Evolutionary conservation across 345 rosid species (phyloP).

Genomic region (Moricandia arvensis): DNA sequence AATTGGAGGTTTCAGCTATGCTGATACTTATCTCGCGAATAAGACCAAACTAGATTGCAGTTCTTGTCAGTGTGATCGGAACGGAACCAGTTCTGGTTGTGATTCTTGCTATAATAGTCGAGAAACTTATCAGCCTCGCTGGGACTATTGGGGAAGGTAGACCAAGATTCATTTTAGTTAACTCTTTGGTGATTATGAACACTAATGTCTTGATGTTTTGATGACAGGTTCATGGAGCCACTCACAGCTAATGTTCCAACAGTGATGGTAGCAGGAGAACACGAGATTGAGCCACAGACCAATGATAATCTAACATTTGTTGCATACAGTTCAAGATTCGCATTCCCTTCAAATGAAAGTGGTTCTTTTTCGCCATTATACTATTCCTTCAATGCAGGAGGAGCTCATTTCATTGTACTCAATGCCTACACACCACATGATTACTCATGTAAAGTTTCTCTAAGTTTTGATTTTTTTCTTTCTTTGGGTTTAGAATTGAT

Average conservation of each 20-base stretch:
- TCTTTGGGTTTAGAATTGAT: neutral
- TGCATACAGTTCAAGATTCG: constrained; percentile 74
- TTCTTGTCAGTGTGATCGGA: constrained; percentile 34
- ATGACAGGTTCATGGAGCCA: constrained; percentile 71
- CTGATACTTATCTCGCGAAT: constrained; percentile 66
- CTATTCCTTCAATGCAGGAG: constrained; percentile 85
- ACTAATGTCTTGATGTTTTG: neutral
- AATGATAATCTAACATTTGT: constrained; percentile 52
- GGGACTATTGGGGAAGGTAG: constrained; percentile 98
- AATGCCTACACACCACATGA: constrained; percentile 53
- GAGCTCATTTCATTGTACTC: constrained; percentile 77
- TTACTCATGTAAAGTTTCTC: constrained; percentile 50
- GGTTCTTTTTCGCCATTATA: constrained; percentile 63
- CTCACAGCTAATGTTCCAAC: constrained; percentile 65
- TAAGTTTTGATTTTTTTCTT: neutral
- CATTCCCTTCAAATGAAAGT: constrained; percentile 66
- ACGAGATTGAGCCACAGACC: constrained; percentile 59
- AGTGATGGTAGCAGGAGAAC: constrained; percentile 78
- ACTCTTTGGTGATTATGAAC: too few relatives aligned
- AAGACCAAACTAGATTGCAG: constrained; percentile 57
- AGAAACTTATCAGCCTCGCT: constrained; percentile 89
- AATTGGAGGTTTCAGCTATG: constrained; percentile 78
- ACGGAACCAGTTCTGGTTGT: constrained; percentile 12
- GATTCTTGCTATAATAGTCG: constrained; percentile 4
- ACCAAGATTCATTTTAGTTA: neutral